Evolutionary conservation across 441 rosid genomes (phyloP).

Genomic region (Aleurites moluccanus): DNA sequence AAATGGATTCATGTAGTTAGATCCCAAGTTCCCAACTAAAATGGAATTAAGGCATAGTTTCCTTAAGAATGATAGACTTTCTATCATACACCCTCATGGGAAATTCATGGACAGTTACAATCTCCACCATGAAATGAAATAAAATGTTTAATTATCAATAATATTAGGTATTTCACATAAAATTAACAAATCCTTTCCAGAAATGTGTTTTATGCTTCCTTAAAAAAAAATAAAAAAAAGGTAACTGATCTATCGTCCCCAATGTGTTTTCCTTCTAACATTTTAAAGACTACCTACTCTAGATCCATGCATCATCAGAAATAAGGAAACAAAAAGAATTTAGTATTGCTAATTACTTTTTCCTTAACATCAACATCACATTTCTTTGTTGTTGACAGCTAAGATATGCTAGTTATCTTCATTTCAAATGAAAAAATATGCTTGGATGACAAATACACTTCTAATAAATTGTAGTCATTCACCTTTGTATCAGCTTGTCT

Average conservation of each 20-base stretch:
- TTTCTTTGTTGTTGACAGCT: not conserved
- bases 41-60: not conserved
- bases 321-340: not conserved
- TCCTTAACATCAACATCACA: not conserved
- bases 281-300: not conserved
- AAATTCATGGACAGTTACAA: no score
- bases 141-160: not conserved
- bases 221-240: no score
- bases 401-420: not conserved
- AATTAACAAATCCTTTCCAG: no score
- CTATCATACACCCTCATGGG: not conserved
- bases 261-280: not conserved
- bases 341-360: not conserved
- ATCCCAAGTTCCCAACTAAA: no score
- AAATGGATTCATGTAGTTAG: no score
- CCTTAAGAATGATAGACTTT: not conserved
- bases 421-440: not conserved
- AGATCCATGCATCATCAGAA: not conserved
- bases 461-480: constrained; percentile 6
- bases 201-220: no score
- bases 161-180: not conserved
- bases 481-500: constrained; percentile 69
- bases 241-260: not conserved
- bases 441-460: not conserved
- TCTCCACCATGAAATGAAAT: not conserved